phyloP scores from a whole-genome alignment of 495 filamentous ascomycete species.

The Podospora bellae-mahoneyi region DNA sequence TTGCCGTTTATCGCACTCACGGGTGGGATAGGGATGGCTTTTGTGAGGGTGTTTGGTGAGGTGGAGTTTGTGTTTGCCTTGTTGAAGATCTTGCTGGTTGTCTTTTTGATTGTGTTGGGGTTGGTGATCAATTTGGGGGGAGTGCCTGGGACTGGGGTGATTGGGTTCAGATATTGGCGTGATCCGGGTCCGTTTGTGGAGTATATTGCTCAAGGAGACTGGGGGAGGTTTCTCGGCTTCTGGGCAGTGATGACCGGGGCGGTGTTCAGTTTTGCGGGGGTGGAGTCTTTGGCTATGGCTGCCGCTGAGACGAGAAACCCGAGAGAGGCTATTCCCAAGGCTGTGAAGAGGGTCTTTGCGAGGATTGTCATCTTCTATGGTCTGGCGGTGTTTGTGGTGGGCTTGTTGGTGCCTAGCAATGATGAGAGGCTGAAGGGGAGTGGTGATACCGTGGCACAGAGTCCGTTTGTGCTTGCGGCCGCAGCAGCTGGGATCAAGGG shows the following conservation, averaged over 20 bases:
- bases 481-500: slow-evolving; percentile 60
- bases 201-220: slow-evolving; percentile 49
- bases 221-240: slow-evolving; percentile 56
- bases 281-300: slow-evolving; percentile 60
- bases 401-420: slow-evolving; percentile 64
- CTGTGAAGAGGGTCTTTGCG: slow-evolving; percentile 66
- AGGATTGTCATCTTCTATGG: slow-evolving; percentile 71
- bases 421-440: slow-evolving; percentile 47
- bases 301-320: slow-evolving; percentile 73
- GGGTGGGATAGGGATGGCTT: slow-evolving; percentile 50
- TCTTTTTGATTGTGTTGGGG: slow-evolving; percentile 64
- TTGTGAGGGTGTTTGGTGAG: slow-evolving; percentile 60
- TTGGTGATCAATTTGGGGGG: slow-evolving; percentile 65
- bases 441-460: slow-evolving; percentile 53
- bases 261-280: slow-evolving; percentile 57
- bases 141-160: slow-evolving; percentile 52
- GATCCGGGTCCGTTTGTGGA: slow-evolving; percentile 67
- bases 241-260: slow-evolving; percentile 59
- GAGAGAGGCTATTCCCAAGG: slow-evolving; percentile 64
- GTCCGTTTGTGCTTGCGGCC: slow-evolving; percentile 71
- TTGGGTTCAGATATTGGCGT: slow-evolving; percentile 66
- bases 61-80: slow-evolving; percentile 58
- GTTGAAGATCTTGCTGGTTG: slow-evolving; percentile 62
- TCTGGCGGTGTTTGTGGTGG: slow-evolving; percentile 65
- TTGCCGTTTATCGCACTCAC: slow-evolving; percentile 54